Percentiles rank a stretch among this genome's conserved stretches.
Evolutionary conservation across 1,139 yeast genomes (phyloP).

Genomic region (Spencermartinsiella ligniputridi): DNA sequence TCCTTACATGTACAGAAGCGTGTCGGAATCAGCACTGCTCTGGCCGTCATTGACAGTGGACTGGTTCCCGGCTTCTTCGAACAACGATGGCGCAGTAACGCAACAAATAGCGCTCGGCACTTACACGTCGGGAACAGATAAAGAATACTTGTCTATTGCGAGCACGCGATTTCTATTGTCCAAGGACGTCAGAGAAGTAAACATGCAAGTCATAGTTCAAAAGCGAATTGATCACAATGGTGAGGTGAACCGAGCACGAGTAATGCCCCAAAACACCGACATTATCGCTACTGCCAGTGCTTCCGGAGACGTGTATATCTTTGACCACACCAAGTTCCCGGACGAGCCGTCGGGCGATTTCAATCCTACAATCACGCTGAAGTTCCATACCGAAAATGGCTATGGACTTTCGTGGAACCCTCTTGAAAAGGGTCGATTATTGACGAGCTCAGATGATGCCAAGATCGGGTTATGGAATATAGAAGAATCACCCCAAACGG

Average conservation of each 20-base stretch:
- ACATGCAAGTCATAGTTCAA: conserved; percentile 13
- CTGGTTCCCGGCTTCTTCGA: conserved; percentile 35
- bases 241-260: conserved; percentile 80
- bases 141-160: conserved; percentile 70
- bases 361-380: conserved; percentile 33
- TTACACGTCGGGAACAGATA: conserved; percentile 74
- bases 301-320: conserved; percentile 62
- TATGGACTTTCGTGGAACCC: conserved; percentile 66
- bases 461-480: conserved; percentile 67
- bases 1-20: conserved; percentile 75
- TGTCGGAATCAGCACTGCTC: conserved; percentile 59
- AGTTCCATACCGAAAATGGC: conserved; percentile 63
- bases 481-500: conserved; percentile 6
- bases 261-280: conserved; percentile 65
- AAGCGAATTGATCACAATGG: conserved; percentile 38
- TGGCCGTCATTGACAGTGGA: conserved; percentile 45
- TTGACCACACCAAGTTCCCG: conserved; percentile 39
- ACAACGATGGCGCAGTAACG: conserved; percentile 24
- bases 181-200: conserved; percentile 20
- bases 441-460: conserved; percentile 67
- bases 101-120: conserved; percentile 63
- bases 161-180: conserved; percentile 57
- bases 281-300: conserved; percentile 76
- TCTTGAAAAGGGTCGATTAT: conserved; percentile 34
- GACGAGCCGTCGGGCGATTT: conserved; percentile 17